Percentiles rank a stretch among this genome's conserved stretches.
These are phyloP conservation scores for Solanum aculeatissimum DNA, from an alignment of 305 asterid species.

Conservation along the genomic window DNA sequence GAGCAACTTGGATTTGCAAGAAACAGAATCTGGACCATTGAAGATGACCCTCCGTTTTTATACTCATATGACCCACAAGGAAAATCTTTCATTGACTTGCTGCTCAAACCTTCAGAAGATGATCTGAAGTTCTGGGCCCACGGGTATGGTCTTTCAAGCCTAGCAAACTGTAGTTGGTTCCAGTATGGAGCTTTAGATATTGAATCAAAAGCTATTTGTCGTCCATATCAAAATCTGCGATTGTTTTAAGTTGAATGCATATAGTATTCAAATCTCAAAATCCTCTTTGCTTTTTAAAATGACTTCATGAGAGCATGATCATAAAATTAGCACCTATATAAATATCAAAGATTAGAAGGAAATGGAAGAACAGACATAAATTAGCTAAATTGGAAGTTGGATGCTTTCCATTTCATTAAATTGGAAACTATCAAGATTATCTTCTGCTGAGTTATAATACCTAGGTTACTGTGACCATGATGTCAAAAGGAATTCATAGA, in stretches of 20 bases:
- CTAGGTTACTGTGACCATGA: not conserved
- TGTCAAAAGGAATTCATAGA: not conserved
- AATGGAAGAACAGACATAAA: not conserved
- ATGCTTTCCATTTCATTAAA: not conserved
- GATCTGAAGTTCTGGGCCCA: conserved; percentile 89
- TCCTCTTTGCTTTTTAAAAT: not conserved
- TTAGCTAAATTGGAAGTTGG: not conserved
- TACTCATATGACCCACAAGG: conserved; percentile 44
- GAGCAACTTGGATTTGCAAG: conserved; percentile 88
- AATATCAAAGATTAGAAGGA: not conserved
- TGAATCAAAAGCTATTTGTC: not conserved
- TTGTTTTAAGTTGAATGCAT: not conserved
- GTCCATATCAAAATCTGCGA: not conserved
- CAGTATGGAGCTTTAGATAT: not conserved
- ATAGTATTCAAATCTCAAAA: not conserved
- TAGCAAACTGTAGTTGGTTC: not conserved
- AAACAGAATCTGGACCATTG: conserved; percentile 76
- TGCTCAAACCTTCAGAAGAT: conserved; percentile 84
- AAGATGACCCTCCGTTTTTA: conserved; percentile 75
- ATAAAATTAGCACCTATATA: not conserved
- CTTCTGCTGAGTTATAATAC: not conserved
- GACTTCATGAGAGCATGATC: not conserved
- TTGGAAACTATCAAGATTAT: not conserved
- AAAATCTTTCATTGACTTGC: conserved; percentile 70
- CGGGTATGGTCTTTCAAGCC: conserved; percentile 31